phyloP scores from a whole-genome alignment of 1,284 basidiomycete species.

The Trichosporon inkin region DNA sequence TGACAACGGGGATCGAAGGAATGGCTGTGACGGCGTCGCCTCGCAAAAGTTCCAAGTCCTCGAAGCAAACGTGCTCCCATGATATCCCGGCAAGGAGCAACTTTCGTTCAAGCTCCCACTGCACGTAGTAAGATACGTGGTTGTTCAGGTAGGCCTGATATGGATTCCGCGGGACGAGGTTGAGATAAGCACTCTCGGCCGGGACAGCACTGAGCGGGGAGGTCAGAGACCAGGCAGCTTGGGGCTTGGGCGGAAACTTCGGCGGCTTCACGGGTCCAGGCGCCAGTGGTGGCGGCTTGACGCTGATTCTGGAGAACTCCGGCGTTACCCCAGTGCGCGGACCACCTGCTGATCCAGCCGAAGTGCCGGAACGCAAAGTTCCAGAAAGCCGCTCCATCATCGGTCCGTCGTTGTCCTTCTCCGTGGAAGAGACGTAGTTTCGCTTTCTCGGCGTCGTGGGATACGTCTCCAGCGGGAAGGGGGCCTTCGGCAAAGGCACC shows the following conservation, averaged over 20 bases:
- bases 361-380: neutral
- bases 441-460: too few species aligned
- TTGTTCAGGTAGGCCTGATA: conserved; percentile 25
- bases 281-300: neutral
- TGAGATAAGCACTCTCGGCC: conserved; percentile 8
- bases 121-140: conserved; percentile 27
- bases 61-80: conserved; percentile 24
- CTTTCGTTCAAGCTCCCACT: conserved; percentile 34
- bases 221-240: neutral
- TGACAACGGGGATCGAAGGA: conserved; percentile 5
- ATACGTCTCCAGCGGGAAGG: neutral
- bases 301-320: neutral
- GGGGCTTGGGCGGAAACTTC: neutral
- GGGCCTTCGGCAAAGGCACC: neutral
- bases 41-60: conserved; percentile 21
- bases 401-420: too few species aligned
- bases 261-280: neutral
- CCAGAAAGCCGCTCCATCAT: too few species aligned
- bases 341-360: neutral
- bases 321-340: neutral
- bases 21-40: conserved; percentile 19
- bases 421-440: too few species aligned
- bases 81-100: conserved; percentile 15
- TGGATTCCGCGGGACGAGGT: conserved; percentile 19
- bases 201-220: conserved; percentile 4